These are phyloP conservation scores for Lepidium didymum DNA, from an alignment of 345 rosid genomes.

Conservation along the genomic window DNA sequence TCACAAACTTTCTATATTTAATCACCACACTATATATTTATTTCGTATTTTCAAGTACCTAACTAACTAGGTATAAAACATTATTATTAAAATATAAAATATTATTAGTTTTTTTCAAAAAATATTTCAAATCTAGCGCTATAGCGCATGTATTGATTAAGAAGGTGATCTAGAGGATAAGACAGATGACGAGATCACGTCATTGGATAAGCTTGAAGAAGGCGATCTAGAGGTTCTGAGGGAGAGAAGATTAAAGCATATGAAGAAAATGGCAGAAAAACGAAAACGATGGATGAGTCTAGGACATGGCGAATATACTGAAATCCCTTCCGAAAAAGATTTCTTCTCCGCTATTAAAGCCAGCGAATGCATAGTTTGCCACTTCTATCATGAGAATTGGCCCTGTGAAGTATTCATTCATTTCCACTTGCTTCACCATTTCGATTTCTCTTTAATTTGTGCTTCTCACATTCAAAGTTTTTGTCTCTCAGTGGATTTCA, in stretches of 20 bases:
- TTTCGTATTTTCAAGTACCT: no score
- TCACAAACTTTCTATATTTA: no score
- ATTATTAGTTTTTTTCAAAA: no score
- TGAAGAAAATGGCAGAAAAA: constrained; percentile 96
- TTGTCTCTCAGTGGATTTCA: background rate
- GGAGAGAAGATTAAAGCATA: constrained; percentile 78
- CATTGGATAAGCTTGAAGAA: constrained; percentile 67
- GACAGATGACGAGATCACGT: constrained; percentile 81
- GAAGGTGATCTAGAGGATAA: no score
- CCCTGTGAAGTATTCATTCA: constrained; percentile 65
- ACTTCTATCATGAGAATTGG: constrained; percentile 96
- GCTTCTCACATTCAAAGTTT: no score
- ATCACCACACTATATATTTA: no score
- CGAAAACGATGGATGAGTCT: constrained; percentile 89
- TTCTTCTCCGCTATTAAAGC: constrained; percentile 80
- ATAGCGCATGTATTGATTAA: no score
- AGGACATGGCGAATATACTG: constrained; percentile 89
- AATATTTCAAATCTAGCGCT: no score
- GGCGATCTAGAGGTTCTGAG: constrained; percentile 82
- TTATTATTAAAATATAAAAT: no score
- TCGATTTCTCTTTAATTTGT: no score
- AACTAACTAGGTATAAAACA: no score
- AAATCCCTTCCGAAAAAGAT: constrained; percentile 76
- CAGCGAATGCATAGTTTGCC: constrained; percentile 93
- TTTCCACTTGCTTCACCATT: background rate